Evolutionary conservation across 805 yeast genomes (phyloP), one percentile per base, ranked within the genome.

Genomic region (Saccharomycopsis capsularis): DNA sequence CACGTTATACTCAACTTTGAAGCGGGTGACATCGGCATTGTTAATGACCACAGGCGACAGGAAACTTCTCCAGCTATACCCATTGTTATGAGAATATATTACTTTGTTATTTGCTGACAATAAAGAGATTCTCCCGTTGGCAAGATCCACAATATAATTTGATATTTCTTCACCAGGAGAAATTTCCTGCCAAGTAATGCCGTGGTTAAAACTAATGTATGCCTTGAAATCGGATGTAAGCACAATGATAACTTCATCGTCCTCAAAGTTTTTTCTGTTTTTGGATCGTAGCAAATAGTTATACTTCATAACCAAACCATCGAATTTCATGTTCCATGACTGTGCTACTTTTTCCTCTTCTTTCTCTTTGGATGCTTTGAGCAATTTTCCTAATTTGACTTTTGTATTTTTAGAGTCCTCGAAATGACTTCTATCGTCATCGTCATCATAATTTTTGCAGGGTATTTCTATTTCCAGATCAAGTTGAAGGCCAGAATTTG

Each of bases 51-150:
- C 9, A 9, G 51, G 51, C 11, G 37, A 27, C 9, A 18, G 34
- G 21, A 75, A 61, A 35, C 56, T 59, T 23, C 61, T 61, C 67
- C 85, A 76, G 1, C 59, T 57, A 3, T 63, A 59, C 13, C 90
- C 91, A 40, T 83, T 83, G 60, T 87, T 81, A 57, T 74, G 81
- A 0, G 96, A 84, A 9, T 85, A 73, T 57, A 68, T 82, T 2
- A 80, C 73, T 21, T 42, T n/a, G 19, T 15, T 23, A 7, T 27
- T 24, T 19, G 24, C 2, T 19, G 41, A 27, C 4, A 48, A 11
- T 4, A 42, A 19, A 4, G 42, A 23, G 13, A 47, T 42, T 18
- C 23, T 25, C 5, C 46, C 42, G 4, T 42, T 37, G 18, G 30
- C 35, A 5, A 40, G 16, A 44, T 44, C 42, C 15, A 36, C 32